Evolutionary conservation across 169 alveolate genomes (phyloP), one percentile per base, ranked within the genome.

Genomic region (Plasmodium ovale): DNA sequence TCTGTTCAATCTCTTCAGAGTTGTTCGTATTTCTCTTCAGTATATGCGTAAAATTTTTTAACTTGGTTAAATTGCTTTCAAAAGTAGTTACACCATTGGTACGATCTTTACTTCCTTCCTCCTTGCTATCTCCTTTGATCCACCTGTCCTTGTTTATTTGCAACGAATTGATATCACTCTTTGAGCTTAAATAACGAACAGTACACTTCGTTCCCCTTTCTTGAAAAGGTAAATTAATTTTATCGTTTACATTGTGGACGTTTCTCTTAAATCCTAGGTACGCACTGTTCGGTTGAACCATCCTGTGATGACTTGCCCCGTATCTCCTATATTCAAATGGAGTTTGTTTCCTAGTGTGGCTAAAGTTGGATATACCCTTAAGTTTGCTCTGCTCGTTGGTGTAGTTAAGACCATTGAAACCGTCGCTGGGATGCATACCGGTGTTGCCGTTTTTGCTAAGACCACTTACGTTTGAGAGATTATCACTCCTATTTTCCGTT

Each of bases 181-280:
- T 74, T 23, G 74, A 33, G 47, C 35, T 74, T 27, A 51, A 19
- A 74, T 74, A 33, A 27, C 68, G 58, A 53, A 31, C 60, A 29
- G 60, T 3, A 47, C 35, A 31, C 16, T 44, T 59, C 25, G 53
- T 19, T 29, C 67, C 37, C 9, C 51, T 59, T 59, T 25, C 47
- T 59, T 58, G 56, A 9, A 42, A 33, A 10, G 39, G 21, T 44
- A 31, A 12, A 42, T 56, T 73, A 59, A 37, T 73, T 51, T 42
- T 60, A 35, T 62, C 37, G 23, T 39, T 59, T 14, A 14, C 21
- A 27, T 49, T 27, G 31, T 74, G 37, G 10, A 58, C 10, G 60
- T 74, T 74, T 74, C 88, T 74, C 67, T 23, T 59, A 23, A 74
- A 74, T 2, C 74, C 88, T 35, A 47, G 23, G 33, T 59, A 74